These are phyloP conservation scores for Pleurotus platypus DNA, from an alignment of 768 basidiomycete genomes.

Conservation along the genomic window DNA sequence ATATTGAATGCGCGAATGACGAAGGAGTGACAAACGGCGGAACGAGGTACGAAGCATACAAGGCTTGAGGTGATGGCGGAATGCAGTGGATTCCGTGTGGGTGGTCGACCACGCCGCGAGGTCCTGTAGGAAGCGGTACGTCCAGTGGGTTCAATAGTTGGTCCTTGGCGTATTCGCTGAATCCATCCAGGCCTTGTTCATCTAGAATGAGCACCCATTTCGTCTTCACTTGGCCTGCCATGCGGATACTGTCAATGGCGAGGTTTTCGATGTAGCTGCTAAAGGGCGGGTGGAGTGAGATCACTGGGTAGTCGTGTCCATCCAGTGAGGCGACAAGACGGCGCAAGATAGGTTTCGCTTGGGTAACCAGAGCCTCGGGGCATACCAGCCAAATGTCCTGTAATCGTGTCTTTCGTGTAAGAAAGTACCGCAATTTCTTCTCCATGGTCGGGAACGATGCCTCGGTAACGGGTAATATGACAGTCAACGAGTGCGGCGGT, in stretches of 20 bases:
- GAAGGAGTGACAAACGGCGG: slow-evolving; percentile 59
- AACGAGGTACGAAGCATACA: slow-evolving; percentile 45
- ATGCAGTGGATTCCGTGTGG: slow-evolving; percentile 26
- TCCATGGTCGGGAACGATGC: slow-evolving; percentile 29
- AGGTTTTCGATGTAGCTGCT: slow-evolving; percentile 30
- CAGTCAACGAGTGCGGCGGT: slow-evolving; percentile 34
- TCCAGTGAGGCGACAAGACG: slow-evolving; percentile 22
- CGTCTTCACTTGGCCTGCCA: slow-evolving; percentile 35
- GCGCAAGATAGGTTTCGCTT: slow-evolving; percentile 33
- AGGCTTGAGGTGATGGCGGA: slow-evolving; percentile 23
- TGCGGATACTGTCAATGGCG: slow-evolving; percentile 26
- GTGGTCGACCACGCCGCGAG: slow-evolving; percentile 22
- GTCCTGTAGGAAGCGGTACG: slow-evolving; percentile 36
- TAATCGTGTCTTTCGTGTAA: slow-evolving; percentile 29
- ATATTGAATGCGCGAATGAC: slow-evolving; percentile 18
- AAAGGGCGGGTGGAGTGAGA: slow-evolving; percentile 43
- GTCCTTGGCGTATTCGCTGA: slow-evolving; percentile 27
- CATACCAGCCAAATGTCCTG: slow-evolving; percentile 46
- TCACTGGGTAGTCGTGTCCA: slow-evolving; percentile 31
- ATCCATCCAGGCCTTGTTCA: slow-evolving; percentile 33
- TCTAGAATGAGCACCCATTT: slow-evolving; percentile 54
- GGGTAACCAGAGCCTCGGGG: slow-evolving; percentile 30
- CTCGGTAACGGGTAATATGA: slow-evolving; percentile 42
- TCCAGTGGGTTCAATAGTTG: slow-evolving; percentile 41
- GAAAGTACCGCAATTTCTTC: slow-evolving; percentile 33